phyloP scores from a whole-genome alignment of 1,284 basidiomycete species.

The Sparassis latifolia region DNA sequence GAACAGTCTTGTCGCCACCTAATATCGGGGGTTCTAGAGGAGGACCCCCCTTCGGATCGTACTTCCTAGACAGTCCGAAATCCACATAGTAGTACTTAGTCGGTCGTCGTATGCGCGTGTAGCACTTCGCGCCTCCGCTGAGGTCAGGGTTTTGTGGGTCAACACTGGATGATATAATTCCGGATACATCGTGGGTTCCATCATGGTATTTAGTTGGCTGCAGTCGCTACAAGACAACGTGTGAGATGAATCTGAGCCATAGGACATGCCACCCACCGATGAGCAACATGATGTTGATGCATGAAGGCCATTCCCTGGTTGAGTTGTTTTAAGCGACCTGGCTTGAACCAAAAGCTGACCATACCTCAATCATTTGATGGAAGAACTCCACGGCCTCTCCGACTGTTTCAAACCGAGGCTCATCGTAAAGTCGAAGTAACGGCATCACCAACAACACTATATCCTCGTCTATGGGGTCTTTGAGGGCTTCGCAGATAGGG shows the following conservation, averaged over 20 bases:
- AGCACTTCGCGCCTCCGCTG: constrained; percentile 14
- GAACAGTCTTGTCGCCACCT: constrained; percentile 10
- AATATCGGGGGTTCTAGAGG: constrained; percentile 7
- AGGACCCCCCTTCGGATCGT: constrained; percentile 5
- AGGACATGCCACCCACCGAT: constrained; percentile 1
- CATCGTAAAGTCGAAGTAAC: constrained; percentile 12
- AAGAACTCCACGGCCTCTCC: constrained; percentile 22
- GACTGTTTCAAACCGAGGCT: constrained; percentile 15
- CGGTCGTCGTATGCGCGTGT: constrained; percentile 22
- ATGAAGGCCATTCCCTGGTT: constrained; percentile 6
- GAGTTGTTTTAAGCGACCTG: too few relatives aligned
- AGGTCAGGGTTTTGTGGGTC: constrained; percentile 9
- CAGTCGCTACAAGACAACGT: constrained; percentile 27
- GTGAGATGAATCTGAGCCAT: neutral
- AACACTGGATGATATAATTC: constrained; percentile 22
- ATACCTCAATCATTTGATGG: neutral
- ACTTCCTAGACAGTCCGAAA: constrained; percentile 29
- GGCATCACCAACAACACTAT: constrained; percentile 17
- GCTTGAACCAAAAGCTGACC: neutral
- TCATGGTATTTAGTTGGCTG: constrained; percentile 28
- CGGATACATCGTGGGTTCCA: constrained; percentile 25
- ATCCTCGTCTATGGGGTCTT: constrained; percentile 7
- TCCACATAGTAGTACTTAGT: constrained; percentile 29
- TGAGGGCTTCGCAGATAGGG: constrained; percentile 15
- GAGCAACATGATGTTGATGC: constrained; percentile 6